phyloP scores from a whole-genome alignment of 225 moss, liverwort and hornwort species.

The Bryum argenteum region DNA sequence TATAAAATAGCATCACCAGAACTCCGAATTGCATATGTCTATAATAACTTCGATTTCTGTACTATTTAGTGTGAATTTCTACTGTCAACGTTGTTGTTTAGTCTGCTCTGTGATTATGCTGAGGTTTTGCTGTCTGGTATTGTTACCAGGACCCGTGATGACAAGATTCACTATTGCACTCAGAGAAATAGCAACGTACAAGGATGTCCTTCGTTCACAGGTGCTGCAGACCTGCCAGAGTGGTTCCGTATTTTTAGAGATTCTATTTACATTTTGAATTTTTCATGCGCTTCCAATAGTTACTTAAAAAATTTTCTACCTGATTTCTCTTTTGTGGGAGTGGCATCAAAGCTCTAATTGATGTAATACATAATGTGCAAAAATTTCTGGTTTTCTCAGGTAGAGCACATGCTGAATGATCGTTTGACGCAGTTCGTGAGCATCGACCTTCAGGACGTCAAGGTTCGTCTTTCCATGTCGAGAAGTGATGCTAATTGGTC shows the following conservation, averaged over 20 bases:
- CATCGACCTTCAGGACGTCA: conserved; percentile 89
- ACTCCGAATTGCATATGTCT: conserved; percentile 17
- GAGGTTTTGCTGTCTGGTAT: conserved; percentile 11
- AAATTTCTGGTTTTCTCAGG: conserved; percentile 38
- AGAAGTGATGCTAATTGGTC: background rate
- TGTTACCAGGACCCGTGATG: conserved; percentile 80
- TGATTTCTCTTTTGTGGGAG: conserved; percentile 18
- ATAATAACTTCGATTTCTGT: conserved; percentile 5
- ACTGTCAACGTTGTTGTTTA: conserved; percentile 6
- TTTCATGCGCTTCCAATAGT: conserved; percentile 8
- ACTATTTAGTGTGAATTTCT: background rate
- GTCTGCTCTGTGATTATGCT: conserved; percentile 20
- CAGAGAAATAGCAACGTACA: conserved; percentile 92
- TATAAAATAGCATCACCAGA: background rate
- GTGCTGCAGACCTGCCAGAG: conserved; percentile 34
- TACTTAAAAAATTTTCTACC: background rate
- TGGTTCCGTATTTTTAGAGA: conserved; percentile 12
- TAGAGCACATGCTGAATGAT: conserved; percentile 95
- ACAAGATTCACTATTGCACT: conserved; percentile 96
- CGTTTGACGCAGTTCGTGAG: conserved; percentile 93
- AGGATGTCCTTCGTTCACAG: conserved; percentile 93
- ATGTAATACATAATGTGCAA: conserved; percentile 17
- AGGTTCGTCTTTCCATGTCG: conserved; percentile 47
- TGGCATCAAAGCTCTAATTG: conserved; percentile 14
- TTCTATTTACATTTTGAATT: conserved; percentile 20